Evolutionary conservation across 2,329 filamentous ascomycete species (phyloP).

Genomic region (Venturia nashicola): DNA sequence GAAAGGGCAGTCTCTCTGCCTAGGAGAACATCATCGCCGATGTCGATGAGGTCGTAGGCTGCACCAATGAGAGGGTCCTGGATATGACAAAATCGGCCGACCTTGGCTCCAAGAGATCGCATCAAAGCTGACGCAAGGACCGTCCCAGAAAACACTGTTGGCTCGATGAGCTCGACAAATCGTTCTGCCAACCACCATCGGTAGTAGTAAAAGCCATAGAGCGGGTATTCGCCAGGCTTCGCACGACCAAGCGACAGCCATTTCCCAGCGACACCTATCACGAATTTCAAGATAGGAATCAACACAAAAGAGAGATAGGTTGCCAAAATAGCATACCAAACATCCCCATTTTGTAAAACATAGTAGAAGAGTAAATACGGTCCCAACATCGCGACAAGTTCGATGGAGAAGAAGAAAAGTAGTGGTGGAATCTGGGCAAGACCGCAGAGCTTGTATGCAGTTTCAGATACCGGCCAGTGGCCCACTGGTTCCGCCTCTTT

Average conservation of each 20-base stretch:
- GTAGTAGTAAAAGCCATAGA: neutral
- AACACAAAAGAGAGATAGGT: neutral
- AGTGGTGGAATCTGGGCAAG: neutral
- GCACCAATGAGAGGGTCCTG: neutral
- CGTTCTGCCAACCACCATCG: conserved; percentile 1
- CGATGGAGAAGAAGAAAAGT: neutral
- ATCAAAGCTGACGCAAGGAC: neutral
- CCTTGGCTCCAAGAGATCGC: neutral
- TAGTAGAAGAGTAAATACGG: neutral
- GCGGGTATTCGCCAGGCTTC: neutral
- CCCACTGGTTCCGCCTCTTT: neutral
- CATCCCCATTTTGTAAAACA: neutral
- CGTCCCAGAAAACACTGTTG: neutral
- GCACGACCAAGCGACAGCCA: neutral
- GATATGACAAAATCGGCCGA: neutral
- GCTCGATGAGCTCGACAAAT: neutral
- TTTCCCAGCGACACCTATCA: neutral
- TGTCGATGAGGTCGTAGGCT: neutral
- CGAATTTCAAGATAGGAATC: neutral
- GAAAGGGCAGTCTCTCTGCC: neutral
- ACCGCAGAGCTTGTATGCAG: neutral
- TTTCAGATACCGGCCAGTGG: neutral
- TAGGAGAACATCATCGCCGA: neutral
- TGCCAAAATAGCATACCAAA: neutral
- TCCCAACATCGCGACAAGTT: neutral